phyloP scores from a whole-genome alignment of 2,329 filamentous ascomycete genomes.

The Pyricularia grisea region DNA sequence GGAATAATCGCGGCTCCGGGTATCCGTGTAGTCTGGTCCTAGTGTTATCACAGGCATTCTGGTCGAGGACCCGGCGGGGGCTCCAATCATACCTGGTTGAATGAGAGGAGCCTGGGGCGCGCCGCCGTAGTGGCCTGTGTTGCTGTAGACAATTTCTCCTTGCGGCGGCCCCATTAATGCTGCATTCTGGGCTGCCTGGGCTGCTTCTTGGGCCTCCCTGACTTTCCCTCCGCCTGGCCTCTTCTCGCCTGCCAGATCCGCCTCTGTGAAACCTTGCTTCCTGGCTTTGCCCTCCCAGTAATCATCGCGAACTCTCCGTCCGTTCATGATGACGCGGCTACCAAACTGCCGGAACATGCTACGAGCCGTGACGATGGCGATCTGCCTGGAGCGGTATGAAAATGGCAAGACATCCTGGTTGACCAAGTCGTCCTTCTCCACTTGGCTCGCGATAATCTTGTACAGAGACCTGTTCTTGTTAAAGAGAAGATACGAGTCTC shows the following conservation, averaged over 20 bases:
- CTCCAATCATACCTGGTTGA: slow-evolving; percentile 63
- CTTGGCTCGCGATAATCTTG: slow-evolving; percentile 95
- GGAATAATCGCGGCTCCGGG: slow-evolving; percentile 71
- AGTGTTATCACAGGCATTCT: slow-evolving; percentile 80
- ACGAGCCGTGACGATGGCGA: slow-evolving; percentile 91
- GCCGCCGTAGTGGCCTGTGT: slow-evolving; percentile 55
- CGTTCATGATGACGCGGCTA: slow-evolving; percentile 83
- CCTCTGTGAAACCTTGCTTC: slow-evolving; percentile 97
- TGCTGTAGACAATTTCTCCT: slow-evolving; percentile 83
- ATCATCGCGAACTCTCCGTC: slow-evolving; percentile 86
- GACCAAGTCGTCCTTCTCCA: slow-evolving; percentile 94
- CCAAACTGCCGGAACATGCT: slow-evolving; percentile 99
- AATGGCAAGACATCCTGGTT: slow-evolving; percentile 92
- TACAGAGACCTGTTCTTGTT: slow-evolving; percentile 96
- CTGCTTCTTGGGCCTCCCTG: slow-evolving; percentile 63
- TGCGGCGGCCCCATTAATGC: slow-evolving; percentile 59
- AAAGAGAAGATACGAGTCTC: slow-evolving; percentile 96
- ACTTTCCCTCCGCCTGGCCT: slow-evolving; percentile 85
- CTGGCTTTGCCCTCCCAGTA: slow-evolving; percentile 97
- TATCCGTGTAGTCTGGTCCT: slow-evolving; percentile 67
- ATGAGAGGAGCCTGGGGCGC: slow-evolving; percentile 60
- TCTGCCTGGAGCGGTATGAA: slow-evolving; percentile 95
- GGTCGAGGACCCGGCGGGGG: slow-evolving; percentile 52
- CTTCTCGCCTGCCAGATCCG: slow-evolving; percentile 92
- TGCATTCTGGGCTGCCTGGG: slow-evolving; percentile 53